These are phyloP conservation scores for Chaetomium globosum DNA, from an alignment of 2,329 filamentous ascomycete species.

Conservation along the genomic window DNA sequence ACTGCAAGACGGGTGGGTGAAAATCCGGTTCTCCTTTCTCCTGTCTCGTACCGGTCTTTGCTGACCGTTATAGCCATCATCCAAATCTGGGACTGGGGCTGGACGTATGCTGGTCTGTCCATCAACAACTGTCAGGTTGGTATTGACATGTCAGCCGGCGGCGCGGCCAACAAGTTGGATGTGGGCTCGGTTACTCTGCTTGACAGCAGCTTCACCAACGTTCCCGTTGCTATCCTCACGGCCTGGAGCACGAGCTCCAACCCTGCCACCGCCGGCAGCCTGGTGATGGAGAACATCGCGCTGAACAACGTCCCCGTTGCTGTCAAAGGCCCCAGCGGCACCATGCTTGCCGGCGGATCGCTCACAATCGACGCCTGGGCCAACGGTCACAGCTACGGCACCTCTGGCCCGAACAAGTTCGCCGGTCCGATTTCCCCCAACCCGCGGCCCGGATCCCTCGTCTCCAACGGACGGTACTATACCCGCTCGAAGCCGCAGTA, in stretches of 20 bases:
- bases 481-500: constrained; percentile 75
- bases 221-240: constrained; percentile 66
- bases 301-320: constrained; percentile 45
- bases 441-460: constrained; percentile 56
- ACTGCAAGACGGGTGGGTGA: constrained; percentile 57
- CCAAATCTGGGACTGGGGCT: constrained; percentile 75
- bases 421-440: constrained; percentile 53
- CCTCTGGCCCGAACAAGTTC: constrained; percentile 45
- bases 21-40: neutral
- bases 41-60: too few relatives aligned
- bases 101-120: constrained; percentile 64
- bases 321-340: constrained; percentile 46
- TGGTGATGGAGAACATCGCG: constrained; percentile 58
- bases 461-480: constrained; percentile 53
- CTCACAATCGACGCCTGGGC: constrained; percentile 63
- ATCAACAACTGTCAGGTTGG: constrained; percentile 64
- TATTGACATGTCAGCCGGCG: constrained; percentile 60
- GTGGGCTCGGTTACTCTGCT: constrained; percentile 72
- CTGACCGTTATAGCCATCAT: constrained; percentile 53
- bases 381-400: constrained; percentile 67
- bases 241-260: constrained; percentile 51
- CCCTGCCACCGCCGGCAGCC: constrained; percentile 54
- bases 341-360: constrained; percentile 57
- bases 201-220: constrained; percentile 68
- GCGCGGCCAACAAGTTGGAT: constrained; percentile 51